These are phyloP conservation scores for Fusarium napiforme DNA, from an alignment of 2,329 filamentous ascomycete genomes.

Conservation along the genomic window DNA sequence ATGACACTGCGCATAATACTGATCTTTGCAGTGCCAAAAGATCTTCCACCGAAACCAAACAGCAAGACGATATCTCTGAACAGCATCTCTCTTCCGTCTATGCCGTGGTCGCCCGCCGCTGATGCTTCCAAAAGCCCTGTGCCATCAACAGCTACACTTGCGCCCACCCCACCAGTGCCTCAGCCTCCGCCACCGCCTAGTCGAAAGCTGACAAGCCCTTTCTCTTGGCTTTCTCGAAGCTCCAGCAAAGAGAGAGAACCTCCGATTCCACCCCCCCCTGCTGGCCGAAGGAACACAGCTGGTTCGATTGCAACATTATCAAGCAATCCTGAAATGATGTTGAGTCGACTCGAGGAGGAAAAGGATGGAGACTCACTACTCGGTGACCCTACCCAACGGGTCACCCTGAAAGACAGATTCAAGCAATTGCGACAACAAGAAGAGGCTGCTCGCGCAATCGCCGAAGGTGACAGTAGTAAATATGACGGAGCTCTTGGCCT, in stretches of 20 bases:
- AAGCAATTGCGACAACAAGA: conserved; percentile 80
- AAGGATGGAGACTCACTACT: conserved; percentile 61
- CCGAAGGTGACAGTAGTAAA: conserved; percentile 64
- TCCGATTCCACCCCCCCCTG: conserved; percentile 65
- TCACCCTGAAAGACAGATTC: conserved; percentile 81
- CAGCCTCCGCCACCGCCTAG: conserved; percentile 53
- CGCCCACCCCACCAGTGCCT: conserved; percentile 47
- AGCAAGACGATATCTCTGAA: conserved; percentile 71
- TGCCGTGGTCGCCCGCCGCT: conserved; percentile 75
- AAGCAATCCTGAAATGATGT: conserved; percentile 84
- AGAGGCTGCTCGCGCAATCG: conserved; percentile 67
- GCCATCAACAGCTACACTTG: conserved; percentile 48
- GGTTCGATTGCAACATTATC: conserved; percentile 82
- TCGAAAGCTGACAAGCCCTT: conserved; percentile 87
- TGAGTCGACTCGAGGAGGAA: conserved; percentile 81
- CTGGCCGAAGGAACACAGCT: conserved; percentile 74
- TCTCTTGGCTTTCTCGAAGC: conserved; percentile 83
- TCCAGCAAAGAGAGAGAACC: conserved; percentile 67
- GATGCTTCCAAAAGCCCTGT: conserved; percentile 58
- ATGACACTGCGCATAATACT: conserved; percentile 22
- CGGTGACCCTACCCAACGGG: conserved; percentile 60
- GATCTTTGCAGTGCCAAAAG: conserved; percentile 46
- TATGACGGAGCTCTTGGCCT: conserved; percentile 46
- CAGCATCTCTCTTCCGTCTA: conserved; percentile 77
- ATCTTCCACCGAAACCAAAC: conserved; percentile 50